Conservation (phyloP, 129 eudicot species). For the Flaveria linearis region DNA sequence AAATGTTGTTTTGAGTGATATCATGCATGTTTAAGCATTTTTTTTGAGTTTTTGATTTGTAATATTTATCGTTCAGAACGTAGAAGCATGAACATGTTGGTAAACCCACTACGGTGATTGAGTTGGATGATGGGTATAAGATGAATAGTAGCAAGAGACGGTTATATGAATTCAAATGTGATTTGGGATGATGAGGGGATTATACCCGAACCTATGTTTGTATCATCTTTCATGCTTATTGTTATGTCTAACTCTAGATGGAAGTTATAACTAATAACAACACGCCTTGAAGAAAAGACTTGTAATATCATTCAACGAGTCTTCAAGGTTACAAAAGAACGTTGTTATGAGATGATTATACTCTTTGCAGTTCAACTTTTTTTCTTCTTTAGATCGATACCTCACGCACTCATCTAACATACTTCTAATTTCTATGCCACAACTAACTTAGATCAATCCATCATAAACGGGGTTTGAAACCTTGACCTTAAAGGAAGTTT, state of each 20-base stretch:
- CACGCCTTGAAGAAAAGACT: not conserved
- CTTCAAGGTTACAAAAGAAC: too few relatives aligned
- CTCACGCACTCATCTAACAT: too few relatives aligned
- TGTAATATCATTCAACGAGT: not conserved
- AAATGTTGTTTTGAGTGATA: not conserved
- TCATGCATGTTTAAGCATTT: not conserved
- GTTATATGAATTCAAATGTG: not conserved
- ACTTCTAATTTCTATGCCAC: too few relatives aligned
- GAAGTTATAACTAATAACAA: too few relatives aligned
- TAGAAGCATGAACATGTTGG: constrained; percentile 4
- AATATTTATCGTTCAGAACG: constrained; percentile 13
- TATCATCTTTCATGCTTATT: not conserved
- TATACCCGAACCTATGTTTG: not conserved
- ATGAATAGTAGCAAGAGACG: not conserved
- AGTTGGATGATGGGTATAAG: constrained; percentile 5
- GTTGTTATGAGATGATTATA: too few relatives aligned
- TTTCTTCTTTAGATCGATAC: too few relatives aligned
- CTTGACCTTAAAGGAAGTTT: too few relatives aligned
- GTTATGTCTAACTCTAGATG: too few relatives aligned
- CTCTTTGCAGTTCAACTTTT: too few relatives aligned
- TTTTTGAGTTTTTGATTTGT: not conserved
- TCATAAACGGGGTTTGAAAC: too few relatives aligned
- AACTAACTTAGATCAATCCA: too few relatives aligned
- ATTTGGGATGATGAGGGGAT: not conserved
- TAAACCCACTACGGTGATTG: not conserved